These are phyloP conservation scores for Candida taoyuanica DNA, from an alignment of 805 yeast species.

Conservation along the genomic window DNA sequence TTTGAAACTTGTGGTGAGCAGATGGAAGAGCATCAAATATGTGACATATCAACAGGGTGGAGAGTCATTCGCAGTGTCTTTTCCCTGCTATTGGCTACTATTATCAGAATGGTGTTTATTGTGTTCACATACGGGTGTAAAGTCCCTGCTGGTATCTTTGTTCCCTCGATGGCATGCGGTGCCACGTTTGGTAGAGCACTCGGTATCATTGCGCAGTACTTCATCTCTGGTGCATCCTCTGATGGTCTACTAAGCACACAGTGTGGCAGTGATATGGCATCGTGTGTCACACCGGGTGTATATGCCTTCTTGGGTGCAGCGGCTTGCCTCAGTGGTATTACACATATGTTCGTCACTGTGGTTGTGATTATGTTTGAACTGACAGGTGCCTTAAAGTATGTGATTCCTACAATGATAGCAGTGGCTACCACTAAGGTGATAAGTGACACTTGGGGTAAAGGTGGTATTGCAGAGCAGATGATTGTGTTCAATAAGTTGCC, in stretches of 20 bases:
- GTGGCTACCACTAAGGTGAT: constrained; percentile 83
- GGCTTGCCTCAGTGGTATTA: constrained; percentile 90
- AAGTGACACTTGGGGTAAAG: constrained; percentile 70
- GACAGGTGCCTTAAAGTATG: constrained; percentile 90
- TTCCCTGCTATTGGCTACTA: constrained; percentile 65
- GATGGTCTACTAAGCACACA: constrained; percentile 29
- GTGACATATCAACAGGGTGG: constrained; percentile 32
- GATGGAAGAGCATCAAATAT: constrained; percentile 38
- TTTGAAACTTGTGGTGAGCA: constrained; percentile 71
- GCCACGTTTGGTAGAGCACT: constrained; percentile 89
- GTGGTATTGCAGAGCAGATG: constrained; percentile 96
- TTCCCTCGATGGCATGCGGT: constrained; percentile 96
- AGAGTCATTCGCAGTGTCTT: constrained; percentile 35
- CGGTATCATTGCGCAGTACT: constrained; percentile 63
- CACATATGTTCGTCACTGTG: constrained; percentile 87
- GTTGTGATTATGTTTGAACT: constrained; percentile 94
- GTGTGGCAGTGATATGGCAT: constrained; percentile 34
- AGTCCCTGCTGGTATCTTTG: constrained; percentile 97
- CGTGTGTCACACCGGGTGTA: constrained; percentile 86
- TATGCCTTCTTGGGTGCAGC: constrained; percentile 97
- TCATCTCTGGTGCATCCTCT: constrained; percentile 37
- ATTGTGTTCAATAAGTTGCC: constrained; percentile 87
- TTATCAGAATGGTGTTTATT: constrained; percentile 65
- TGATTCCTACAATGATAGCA: constrained; percentile 94
- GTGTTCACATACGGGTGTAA: constrained; percentile 86